phyloP scores from a whole-genome alignment of 805 yeast genomes.

The Zygosaccharomyces lentus region DNA sequence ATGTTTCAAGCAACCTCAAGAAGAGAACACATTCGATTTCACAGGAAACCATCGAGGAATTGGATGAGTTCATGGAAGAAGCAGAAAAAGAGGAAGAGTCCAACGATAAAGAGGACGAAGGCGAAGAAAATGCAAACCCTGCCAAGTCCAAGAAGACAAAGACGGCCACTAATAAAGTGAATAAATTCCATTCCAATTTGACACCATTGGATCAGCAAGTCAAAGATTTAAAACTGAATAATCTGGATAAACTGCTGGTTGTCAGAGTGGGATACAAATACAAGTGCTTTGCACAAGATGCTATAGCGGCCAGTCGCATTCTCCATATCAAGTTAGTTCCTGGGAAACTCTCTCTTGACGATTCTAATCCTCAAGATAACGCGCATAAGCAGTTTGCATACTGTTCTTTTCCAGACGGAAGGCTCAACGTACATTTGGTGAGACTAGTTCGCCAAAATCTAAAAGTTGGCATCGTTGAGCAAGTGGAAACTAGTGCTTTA shows the following conservation, averaged over 20 bases:
- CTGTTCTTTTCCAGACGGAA: conserved; percentile 76
- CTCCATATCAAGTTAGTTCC: conserved; percentile 68
- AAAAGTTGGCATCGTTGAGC: conserved; percentile 85
- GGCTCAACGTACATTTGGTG: conserved; percentile 72
- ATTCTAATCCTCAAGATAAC: conserved; percentile 46
- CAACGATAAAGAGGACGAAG: conserved; percentile 3
- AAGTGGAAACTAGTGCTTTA: conserved; percentile 73
- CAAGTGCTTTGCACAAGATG: conserved; percentile 83
- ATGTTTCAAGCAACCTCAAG: not conserved
- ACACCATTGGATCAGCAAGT: conserved; percentile 84
- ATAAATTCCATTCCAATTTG: conserved; percentile 23
- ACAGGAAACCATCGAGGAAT: not conserved
- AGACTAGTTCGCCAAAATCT: conserved; percentile 65
- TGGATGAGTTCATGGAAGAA: not conserved
- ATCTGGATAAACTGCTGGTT: conserved; percentile 68
- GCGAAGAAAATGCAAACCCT: conserved; percentile 9
- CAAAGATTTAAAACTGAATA: conserved; percentile 53
- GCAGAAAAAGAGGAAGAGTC: not conserved
- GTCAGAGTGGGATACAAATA: conserved; percentile 91
- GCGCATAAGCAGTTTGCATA: conserved; percentile 64
- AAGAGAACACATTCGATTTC: not conserved
- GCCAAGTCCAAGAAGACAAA: conserved; percentile 2
- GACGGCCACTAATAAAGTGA: not conserved
- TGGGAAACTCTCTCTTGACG: conserved; percentile 56
- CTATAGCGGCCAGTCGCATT: conserved; percentile 59